Percentiles rank a stretch among this genome's conserved stretches.
Conservation (phyloP, 148 eudicot genomes). For the Silene uniflora region DNA sequence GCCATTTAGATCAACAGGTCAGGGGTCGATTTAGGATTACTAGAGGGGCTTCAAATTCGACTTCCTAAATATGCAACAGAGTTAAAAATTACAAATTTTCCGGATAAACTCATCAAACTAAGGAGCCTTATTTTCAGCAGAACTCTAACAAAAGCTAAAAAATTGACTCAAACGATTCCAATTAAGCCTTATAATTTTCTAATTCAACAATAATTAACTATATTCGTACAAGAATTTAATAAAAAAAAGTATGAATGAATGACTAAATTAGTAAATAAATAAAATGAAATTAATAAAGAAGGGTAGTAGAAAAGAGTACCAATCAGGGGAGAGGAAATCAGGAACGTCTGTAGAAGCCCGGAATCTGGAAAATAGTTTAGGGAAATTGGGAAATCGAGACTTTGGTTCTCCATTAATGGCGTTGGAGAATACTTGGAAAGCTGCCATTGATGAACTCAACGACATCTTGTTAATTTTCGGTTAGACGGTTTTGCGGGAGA, state of each 20-base stretch:
- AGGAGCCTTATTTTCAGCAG: not conserved
- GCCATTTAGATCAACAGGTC: too few relatives aligned
- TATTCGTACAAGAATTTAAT: not conserved
- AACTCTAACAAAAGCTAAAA: not conserved
- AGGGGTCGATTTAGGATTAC: too few relatives aligned
- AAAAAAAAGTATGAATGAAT: not conserved
- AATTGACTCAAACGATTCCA: not conserved
- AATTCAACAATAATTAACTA: too few relatives aligned
- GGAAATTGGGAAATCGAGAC: not conserved
- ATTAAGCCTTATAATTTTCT: not conserved
- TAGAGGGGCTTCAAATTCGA: too few relatives aligned
- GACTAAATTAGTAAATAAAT: too few relatives aligned
- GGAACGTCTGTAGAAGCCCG: conserved; percentile 77
- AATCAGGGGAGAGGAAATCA: conserved; percentile 74
- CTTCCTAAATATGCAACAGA: too few relatives aligned
- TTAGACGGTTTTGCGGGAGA: too few relatives aligned
- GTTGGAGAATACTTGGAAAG: conserved; percentile 27
- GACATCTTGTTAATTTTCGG: conserved; percentile 38
- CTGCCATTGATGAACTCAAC: conserved; percentile 33
- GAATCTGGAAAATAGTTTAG: conserved; percentile 28
- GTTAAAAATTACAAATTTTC: too few relatives aligned
- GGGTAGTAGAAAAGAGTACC: conserved; percentile 32
- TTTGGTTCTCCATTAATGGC: conserved; percentile 12
- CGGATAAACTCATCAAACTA: not conserved
- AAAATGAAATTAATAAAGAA: not conserved